A percentile compares a stretch with the other conserved stretches of the same genome.
These are phyloP conservation scores for Lactifluus piperatus DNA, from an alignment of 768 basidiomycete genomes.

Conservation along the genomic window DNA sequence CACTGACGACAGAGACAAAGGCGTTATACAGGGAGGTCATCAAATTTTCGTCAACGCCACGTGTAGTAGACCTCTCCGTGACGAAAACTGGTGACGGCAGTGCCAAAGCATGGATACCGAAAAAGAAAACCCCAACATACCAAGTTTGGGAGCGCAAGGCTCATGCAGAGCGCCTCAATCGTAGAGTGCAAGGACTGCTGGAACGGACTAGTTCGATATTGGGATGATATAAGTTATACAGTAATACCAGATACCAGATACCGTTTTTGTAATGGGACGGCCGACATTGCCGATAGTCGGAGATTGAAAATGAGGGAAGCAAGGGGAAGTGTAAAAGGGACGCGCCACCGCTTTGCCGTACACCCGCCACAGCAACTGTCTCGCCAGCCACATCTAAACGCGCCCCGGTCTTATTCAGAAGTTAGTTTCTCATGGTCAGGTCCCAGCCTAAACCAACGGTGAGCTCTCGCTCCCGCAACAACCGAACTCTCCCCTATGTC, in stretches of 20 bases:
- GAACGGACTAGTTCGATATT: constrained; percentile 49
- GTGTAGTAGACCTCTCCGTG: constrained; percentile 76
- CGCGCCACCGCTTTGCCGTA: constrained; percentile 20
- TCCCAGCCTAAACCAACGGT: constrained; percentile 27
- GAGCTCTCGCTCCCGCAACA: constrained; percentile 28
- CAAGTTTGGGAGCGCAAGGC: constrained; percentile 70
- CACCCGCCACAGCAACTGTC: constrained; percentile 19
- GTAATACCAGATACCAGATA: not conserved
- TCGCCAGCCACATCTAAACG: constrained; percentile 16
- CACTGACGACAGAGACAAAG: constrained; percentile 76
- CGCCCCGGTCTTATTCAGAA: constrained; percentile 4
- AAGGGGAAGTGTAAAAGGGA: constrained; percentile 3
- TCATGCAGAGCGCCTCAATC: constrained; percentile 65
- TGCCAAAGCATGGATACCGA: constrained; percentile 62
- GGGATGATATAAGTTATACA: not conserved
- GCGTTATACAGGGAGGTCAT: constrained; percentile 85
- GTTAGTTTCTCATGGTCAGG: constrained; percentile 21
- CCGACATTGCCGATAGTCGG: constrained; percentile 16
- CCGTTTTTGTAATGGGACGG: not conserved
- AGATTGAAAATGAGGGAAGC: constrained; percentile 1
- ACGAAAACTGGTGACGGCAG: constrained; percentile 45
- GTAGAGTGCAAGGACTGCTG: constrained; percentile 60
- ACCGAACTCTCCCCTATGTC: constrained; percentile 16
- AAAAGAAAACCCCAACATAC: constrained; percentile 71
- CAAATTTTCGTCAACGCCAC: constrained; percentile 70